Evolutionary conservation across 345 rosid genomes (phyloP).

Genomic region (Eucalyptus polybractea): DNA sequence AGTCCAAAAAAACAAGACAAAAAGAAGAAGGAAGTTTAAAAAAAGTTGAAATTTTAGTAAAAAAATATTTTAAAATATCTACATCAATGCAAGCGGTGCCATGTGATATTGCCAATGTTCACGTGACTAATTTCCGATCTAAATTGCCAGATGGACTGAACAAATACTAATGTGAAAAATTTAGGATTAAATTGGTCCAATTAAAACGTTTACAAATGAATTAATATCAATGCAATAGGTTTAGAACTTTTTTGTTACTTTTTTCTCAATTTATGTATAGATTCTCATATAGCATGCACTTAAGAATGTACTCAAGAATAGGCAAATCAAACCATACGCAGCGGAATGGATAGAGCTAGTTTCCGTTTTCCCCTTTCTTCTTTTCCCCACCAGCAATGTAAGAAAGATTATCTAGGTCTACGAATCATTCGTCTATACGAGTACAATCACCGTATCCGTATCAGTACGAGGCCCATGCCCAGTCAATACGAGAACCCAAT

Average conservation of each 20-base stretch:
- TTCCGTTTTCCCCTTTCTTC: not conserved
- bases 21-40: too few relatives aligned
- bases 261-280: not conserved
- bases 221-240: rapidly evolving
- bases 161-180: too few relatives aligned
- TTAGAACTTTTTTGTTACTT: rapidly evolving
- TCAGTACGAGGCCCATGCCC: not conserved
- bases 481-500: not conserved
- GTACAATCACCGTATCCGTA: not conserved
- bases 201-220: too few relatives aligned
- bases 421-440: not conserved
- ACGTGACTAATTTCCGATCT: rapidly evolving
- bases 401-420: not conserved
- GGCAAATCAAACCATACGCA: not conserved
- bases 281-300: not conserved
- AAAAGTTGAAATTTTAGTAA: too few relatives aligned
- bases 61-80: rapidly evolving
- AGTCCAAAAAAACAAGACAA: too few relatives aligned
- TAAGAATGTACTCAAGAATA: not conserved
- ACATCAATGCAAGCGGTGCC: rapidly evolving
- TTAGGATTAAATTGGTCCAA: rapidly evolving
- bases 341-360: not conserved
- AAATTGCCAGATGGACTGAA: rapidly evolving
- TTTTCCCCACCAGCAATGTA: not conserved
- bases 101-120: rapidly evolving